phyloP scores from a whole-genome alignment of 306 rosid species.

The Lablab purpureus region DNA sequence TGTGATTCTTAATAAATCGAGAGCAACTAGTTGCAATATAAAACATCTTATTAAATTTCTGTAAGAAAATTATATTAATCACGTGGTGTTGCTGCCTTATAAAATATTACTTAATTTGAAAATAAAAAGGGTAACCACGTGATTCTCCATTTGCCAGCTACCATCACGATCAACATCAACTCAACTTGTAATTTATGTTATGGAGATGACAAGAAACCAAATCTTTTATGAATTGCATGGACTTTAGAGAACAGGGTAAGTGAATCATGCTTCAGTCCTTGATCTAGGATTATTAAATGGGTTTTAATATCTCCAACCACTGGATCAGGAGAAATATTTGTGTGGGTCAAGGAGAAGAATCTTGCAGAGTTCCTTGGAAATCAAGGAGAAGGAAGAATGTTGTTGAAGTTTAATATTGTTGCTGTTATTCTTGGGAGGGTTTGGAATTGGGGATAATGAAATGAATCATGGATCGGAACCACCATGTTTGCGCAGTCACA shows the following conservation, averaged over 20 bases:
- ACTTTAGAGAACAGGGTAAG: slow-evolving; percentile 7
- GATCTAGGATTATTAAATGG: slow-evolving; percentile 9
- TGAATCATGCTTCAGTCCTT: background rate
- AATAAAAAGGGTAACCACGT: slow-evolving; percentile 12
- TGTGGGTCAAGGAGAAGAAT: background rate
- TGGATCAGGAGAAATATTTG: background rate
- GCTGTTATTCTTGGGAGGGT: background rate
- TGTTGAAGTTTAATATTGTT: background rate
- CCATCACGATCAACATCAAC: background rate
- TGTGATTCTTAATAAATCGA: background rate
- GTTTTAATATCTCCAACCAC: background rate
- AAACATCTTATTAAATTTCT: background rate
- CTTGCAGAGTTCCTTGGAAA: background rate
- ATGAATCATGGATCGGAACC: background rate
- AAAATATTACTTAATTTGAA: slow-evolving; percentile 5
- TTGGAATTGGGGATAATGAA: background rate
- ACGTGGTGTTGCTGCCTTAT: background rate
- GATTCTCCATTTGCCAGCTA: slow-evolving; percentile 43
- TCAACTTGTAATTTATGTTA: background rate
- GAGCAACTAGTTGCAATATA: background rate
- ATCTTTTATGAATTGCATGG: background rate
- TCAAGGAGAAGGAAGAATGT: background rate
- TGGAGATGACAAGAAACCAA: slow-evolving; percentile 21
- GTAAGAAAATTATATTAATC: background rate
- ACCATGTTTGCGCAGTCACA: background rate